A percentile compares a stretch with the other conserved stretches of the same genome.
These are phyloP conservation scores for Acephala macrosclerotiorum DNA, from an alignment of 2,329 filamentous ascomycete species.

Conservation along the genomic window DNA sequence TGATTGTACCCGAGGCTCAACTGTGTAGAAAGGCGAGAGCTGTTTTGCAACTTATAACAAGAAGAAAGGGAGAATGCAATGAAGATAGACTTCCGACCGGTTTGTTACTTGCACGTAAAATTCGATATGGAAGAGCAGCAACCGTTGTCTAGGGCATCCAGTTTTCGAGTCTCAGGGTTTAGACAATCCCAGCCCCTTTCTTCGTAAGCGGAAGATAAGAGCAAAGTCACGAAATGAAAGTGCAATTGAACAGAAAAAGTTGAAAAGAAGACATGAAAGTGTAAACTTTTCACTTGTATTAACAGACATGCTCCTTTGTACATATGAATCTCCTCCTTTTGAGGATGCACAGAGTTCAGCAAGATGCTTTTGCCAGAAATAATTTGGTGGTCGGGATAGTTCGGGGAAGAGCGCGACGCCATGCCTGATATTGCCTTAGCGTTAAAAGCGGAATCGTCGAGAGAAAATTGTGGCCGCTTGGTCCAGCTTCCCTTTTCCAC, in stretches of 20 bases:
- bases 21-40: too few species aligned
- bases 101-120: too few species aligned
- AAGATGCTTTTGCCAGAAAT: neutral
- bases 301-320: too few species aligned
- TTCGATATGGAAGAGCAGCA: too few species aligned
- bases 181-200: neutral
- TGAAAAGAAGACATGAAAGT: neutral
- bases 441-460: neutral
- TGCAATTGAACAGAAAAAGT: neutral
- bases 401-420: neutral
- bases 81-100: too few species aligned
- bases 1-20: too few species aligned
- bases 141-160: too few species aligned
- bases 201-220: slow-evolving; percentile 3
- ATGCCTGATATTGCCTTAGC: neutral
- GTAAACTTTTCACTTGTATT: neutral
- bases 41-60: too few species aligned
- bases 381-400: neutral
- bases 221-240: neutral
- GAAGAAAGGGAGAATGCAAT: too few species aligned
- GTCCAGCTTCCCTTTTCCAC: neutral
- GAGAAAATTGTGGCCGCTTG: neutral
- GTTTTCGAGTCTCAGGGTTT: neutral
- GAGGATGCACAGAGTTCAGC: too few species aligned
- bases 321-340: too few species aligned